Evolutionary conservation across 1,139 yeast genomes (phyloP).

Genomic region (Diutina siamensis): DNA sequence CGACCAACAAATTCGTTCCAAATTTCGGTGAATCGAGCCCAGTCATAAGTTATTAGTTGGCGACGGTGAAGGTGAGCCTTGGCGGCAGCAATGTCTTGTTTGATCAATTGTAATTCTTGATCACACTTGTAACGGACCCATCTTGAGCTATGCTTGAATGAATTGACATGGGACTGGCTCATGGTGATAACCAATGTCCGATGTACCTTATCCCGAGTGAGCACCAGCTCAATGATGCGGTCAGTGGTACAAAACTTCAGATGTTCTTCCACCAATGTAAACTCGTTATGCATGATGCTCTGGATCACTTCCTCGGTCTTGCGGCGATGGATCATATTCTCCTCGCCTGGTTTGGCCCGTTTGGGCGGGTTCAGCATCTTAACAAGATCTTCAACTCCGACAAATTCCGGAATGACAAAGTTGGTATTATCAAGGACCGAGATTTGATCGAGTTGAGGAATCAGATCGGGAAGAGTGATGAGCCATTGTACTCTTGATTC

Average conservation of each 20-base stretch:
- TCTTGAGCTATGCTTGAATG: not conserved
- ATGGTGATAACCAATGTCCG: not conserved
- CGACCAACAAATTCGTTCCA: not conserved
- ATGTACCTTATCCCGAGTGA: not conserved
- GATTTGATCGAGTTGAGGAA: not conserved
- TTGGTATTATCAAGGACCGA: not conserved
- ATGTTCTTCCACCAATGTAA: not conserved
- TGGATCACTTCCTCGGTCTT: not conserved
- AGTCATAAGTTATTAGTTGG: not conserved
- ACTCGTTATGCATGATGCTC: not conserved
- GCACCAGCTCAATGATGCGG: not conserved
- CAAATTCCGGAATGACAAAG: not conserved
- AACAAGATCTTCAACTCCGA: not conserved
- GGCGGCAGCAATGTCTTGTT: not conserved
- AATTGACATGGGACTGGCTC: slow-evolving; percentile 2
- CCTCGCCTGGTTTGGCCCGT: not conserved
- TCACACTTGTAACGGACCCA: not conserved
- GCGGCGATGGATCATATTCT: not conserved
- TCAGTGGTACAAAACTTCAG: not conserved
- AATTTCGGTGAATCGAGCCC: not conserved
- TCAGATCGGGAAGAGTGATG: not conserved
- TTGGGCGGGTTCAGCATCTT: not conserved
- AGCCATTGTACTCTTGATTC: not conserved
- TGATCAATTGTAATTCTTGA: not conserved
- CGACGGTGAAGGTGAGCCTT: not conserved